Evolutionary conservation across 1,284 basidiomycete species (phyloP), one percentile per base, ranked within the genome.

Genomic region (Hypsizygus ulmarius): DNA sequence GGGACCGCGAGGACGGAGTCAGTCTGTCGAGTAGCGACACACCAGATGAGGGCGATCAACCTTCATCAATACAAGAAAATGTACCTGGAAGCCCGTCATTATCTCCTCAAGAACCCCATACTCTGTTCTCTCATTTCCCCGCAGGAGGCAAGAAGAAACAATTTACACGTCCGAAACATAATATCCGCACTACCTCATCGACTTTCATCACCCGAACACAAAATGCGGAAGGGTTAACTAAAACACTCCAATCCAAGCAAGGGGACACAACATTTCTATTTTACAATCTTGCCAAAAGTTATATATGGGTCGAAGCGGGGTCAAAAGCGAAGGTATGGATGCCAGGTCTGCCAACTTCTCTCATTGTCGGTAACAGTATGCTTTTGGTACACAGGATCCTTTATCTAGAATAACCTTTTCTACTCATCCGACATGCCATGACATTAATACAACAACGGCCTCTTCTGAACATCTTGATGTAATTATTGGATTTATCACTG

Each of bases 401-500:
- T 73, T 97, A 21, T 81, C 87, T 16, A 80, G 88, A 45, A 83
- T 98, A 52, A 87, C 84, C 19, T 98, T 98, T 68, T 82, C 87
- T 39, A 81, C 86, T 6, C 81, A 85, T 54, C 92, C 92, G 5
- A 96, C 93, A 0, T 95, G 93, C 59, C 92, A 97, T 64, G 90
- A 87, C 59, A 82, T 97, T 41, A 97, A 97, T 58, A 69, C 77
- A 11, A 69, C 81, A 6, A 97, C 93, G 1, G 82, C 87, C 7
- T 83, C 81, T 8, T 73, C 84, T 3, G 87, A 92, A 43, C 80
- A 84, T 37, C 71, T 98, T 33, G 97, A 99, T 63, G 77, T 97
- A 9, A 78, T 98, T 47, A 87, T 99, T 58, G 96, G 96, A 2
- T 98, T 99, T 63, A 79, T 76, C 54, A 89, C 92, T 0, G 96